phyloP scores from a whole-genome alignment of 2,329 filamentous ascomycete species.

The Cryphonectria nitschkei region DNA sequence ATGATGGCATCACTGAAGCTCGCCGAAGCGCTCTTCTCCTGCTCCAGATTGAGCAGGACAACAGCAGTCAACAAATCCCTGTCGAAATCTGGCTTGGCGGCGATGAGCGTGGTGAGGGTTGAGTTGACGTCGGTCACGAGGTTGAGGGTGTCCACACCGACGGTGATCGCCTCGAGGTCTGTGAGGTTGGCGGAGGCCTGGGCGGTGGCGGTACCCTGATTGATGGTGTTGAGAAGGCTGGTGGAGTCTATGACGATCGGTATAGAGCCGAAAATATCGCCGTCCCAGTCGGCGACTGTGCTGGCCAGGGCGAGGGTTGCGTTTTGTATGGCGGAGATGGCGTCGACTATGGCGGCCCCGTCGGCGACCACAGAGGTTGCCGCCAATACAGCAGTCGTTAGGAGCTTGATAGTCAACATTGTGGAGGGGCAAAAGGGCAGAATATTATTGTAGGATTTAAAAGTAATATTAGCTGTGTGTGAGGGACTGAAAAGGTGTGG shows the following conservation, averaged over 20 bases:
- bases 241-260: conserved; percentile 46
- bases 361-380: conserved; percentile 36
- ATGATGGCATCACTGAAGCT: conserved; percentile 44
- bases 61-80: conserved; percentile 45
- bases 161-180: conserved; percentile 42
- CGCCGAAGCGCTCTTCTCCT: conserved; percentile 45
- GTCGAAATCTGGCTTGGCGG: conserved; percentile 49
- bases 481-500: background rate
- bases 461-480: background rate
- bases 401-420: conserved; percentile 21
- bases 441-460: background rate
- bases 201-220: conserved; percentile 44
- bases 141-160: conserved; percentile 42
- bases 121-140: conserved; percentile 44
- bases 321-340: conserved; percentile 41
- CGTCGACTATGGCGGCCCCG: conserved; percentile 40
- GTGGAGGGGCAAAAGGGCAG: background rate
- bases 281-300: conserved; percentile 43
- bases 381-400: conserved; percentile 9
- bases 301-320: conserved; percentile 41
- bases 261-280: conserved; percentile 43
- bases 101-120: conserved; percentile 44
- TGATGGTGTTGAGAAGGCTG: conserved; percentile 45
- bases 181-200: conserved; percentile 43
- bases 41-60: conserved; percentile 47